These are phyloP conservation scores for Colletotrichum shisoi DNA, from an alignment of 2,329 filamentous ascomycete genomes.

Conservation along the genomic window DNA sequence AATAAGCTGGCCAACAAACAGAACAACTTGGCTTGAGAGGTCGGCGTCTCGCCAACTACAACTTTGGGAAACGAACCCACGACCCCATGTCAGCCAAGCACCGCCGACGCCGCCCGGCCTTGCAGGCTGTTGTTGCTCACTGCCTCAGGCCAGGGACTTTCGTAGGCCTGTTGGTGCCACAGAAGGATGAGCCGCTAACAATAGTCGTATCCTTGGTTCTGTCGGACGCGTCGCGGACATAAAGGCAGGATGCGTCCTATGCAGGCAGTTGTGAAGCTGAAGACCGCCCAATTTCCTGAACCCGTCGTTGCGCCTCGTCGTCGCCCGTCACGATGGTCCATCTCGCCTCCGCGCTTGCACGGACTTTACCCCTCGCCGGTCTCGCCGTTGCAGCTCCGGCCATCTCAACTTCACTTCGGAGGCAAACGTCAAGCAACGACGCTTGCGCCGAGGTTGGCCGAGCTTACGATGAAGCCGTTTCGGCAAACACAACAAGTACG, in stretches of 20 bases:
- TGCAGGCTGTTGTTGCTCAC: background rate
- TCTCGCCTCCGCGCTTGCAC: background rate
- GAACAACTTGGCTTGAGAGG: too few relatives aligned
- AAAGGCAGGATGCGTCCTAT: background rate
- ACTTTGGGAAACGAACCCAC: background rate
- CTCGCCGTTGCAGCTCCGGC: slow-evolving; percentile 19
- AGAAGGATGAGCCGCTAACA: background rate
- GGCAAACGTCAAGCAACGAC: background rate
- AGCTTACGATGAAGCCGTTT: slow-evolving; percentile 10
- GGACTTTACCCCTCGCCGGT: background rate
- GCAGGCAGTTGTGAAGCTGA: background rate
- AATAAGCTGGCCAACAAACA: background rate
- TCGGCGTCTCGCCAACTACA: background rate
- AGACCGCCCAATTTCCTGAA: background rate
- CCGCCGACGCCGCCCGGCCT: slow-evolving; percentile 3
- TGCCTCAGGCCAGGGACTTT: background rate
- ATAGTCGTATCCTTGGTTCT: background rate
- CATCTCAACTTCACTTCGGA: background rate
- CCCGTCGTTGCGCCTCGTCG: background rate
- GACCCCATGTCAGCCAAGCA: background rate
- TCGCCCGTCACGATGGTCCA: slow-evolving; percentile 13
- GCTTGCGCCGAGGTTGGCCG: slow-evolving; percentile 25
- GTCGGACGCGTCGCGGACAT: background rate
- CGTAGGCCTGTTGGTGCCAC: slow-evolving; percentile 1
- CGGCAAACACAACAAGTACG: background rate